Evolutionary conservation across 1,139 yeast species (phyloP).

Genomic region (Magnusiomyces paraingens): DNA sequence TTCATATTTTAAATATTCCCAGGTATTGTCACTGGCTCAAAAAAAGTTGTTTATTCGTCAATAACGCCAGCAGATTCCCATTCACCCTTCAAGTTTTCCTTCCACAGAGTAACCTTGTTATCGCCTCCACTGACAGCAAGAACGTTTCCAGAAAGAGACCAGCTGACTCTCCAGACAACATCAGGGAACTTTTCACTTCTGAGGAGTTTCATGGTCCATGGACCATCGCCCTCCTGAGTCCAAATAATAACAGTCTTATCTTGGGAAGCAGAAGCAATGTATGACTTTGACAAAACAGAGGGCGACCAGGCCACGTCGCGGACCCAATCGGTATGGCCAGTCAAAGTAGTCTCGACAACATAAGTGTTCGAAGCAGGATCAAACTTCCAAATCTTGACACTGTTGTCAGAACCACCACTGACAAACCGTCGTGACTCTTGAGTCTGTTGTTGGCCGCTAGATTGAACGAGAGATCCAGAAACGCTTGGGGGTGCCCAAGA

Average conservation of each 20-base stretch:
- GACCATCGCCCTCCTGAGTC: constrained; percentile 68
- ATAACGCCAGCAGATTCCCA: constrained; percentile 98
- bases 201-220: constrained; percentile 70
- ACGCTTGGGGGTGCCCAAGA: constrained; percentile 84
- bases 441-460: constrained; percentile 29
- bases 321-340: constrained; percentile 97
- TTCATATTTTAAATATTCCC: too few species aligned
- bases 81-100: constrained; percentile 84
- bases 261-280: constrained; percentile 97
- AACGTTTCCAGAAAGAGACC: constrained; percentile 95
- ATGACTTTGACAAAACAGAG: constrained; percentile 73
- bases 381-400: constrained; percentile 84
- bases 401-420: constrained; percentile 92
- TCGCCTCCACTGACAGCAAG: constrained; percentile 96
- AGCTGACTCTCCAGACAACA: constrained; percentile 96
- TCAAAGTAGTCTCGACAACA: constrained; percentile 65
- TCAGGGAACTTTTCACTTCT: constrained; percentile 85
- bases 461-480: constrained; percentile 33
- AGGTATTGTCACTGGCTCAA: too few species aligned
- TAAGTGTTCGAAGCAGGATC: constrained; percentile 54
- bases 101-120: constrained; percentile 93
- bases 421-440: constrained; percentile 59
- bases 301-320: constrained; percentile 99
- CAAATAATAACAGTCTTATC: constrained; percentile 92
- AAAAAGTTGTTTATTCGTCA: constrained; percentile 47